These are phyloP conservation scores for Trichoderma breve DNA, from an alignment of 2,329 filamentous ascomycete genomes.

Conservation along the genomic window DNA sequence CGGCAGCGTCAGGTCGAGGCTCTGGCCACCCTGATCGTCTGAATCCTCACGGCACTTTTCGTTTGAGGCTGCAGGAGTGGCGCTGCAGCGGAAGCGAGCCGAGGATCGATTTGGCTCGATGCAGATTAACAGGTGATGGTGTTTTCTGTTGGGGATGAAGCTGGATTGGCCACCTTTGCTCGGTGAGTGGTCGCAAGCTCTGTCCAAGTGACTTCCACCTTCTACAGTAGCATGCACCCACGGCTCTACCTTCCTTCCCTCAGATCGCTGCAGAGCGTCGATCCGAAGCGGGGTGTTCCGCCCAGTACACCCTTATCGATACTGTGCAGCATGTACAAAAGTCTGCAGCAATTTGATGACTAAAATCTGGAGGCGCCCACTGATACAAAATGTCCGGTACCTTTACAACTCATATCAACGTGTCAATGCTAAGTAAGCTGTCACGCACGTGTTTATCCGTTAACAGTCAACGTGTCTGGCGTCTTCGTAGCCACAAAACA, in stretches of 20 bases:
- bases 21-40: neutral
- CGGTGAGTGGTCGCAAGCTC: neutral
- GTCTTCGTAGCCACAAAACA: neutral
- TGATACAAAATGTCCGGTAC: no score
- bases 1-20: neutral
- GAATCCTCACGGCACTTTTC: neutral
- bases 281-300: neutral
- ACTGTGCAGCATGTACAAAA: neutral
- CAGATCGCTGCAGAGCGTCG: constrained; percentile 1
- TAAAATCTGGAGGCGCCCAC: neutral
- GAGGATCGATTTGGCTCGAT: neutral
- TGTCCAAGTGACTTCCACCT: neutral
- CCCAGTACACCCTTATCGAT: neutral
- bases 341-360: neutral
- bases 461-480: neutral
- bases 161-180: neutral
- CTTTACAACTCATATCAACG: neutral
- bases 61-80: neutral
- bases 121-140: neutral
- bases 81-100: neutral
- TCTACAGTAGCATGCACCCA: neutral
- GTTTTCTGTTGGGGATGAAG: neutral
- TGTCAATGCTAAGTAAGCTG: neutral
- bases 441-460: neutral
- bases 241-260: neutral